Evolutionary conservation across 345 rosid genomes (phyloP).

Genomic region (Eutrema heterophyllum): DNA sequence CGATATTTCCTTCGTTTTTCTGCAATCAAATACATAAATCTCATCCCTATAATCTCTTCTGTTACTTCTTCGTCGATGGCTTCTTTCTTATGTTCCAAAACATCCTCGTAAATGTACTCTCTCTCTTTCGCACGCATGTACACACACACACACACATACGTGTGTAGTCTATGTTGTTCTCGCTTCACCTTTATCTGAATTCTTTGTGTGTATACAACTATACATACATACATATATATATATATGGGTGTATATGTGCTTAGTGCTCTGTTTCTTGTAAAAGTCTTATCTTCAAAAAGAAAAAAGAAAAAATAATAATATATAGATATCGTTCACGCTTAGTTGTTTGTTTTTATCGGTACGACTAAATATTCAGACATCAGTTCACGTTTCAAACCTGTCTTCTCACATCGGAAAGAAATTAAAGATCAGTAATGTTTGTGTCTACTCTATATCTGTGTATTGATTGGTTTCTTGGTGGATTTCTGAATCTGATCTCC

Average conservation of each 20-base stretch:
- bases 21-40: background rate
- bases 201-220: background rate
- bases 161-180: conserved; percentile 14
- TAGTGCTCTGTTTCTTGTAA: conserved; percentile 21
- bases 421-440: background rate
- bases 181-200: conserved; percentile 14
- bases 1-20: background rate
- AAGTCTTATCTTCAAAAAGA: conserved; percentile 8
- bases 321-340: background rate
- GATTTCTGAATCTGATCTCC: background rate
- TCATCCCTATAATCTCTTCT: background rate
- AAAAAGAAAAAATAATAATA: background rate
- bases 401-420: conserved; percentile 3
- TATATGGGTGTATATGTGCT: background rate
- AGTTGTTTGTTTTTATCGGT: conserved; percentile 27
- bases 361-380: conserved; percentile 32
- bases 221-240: background rate
- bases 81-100: conserved; percentile 22
- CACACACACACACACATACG: background rate
- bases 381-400: conserved; percentile 31
- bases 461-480: background rate
- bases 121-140: background rate
- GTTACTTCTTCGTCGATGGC: conserved; percentile 10
- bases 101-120: conserved; percentile 20
- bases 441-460: background rate